Conservation (phyloP, 2,329 filamentous ascomycete species). For the Apiospora aurea region DNA sequence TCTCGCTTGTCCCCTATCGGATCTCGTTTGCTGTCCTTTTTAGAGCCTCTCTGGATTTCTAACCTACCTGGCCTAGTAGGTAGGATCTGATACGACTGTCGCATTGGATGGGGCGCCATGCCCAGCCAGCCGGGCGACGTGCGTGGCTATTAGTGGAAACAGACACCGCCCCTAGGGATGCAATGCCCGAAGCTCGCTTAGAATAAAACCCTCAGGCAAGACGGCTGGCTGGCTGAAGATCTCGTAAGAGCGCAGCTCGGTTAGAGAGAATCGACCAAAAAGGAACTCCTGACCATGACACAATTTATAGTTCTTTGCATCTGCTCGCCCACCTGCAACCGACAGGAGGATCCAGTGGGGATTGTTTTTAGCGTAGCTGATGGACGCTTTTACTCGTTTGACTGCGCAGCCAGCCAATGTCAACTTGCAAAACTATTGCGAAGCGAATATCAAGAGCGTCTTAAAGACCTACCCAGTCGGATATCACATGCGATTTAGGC, state of each 20-base stretch:
- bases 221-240: not conserved
- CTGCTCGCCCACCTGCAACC: not conserved
- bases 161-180: not conserved
- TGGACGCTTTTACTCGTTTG: too few relatives aligned
- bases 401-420: not conserved
- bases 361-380: not conserved
- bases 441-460: not conserved
- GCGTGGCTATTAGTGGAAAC: slow-evolving; percentile 10
- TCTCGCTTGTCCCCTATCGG: not conserved
- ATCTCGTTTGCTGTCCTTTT: not conserved
- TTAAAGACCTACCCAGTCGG: not conserved
- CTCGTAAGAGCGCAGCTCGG: not conserved
- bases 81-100: not conserved
- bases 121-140: not conserved
- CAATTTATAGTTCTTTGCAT: not conserved
- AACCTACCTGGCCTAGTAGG: not conserved
- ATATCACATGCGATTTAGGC: not conserved
- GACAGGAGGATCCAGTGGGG: not conserved
- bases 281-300: not conserved
- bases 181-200: not conserved
- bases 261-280: not conserved
- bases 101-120: not conserved
- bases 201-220: too few relatives aligned
- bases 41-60: not conserved
- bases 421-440: not conserved